These are phyloP conservation scores for Xylariaceae sp. DNA, from an alignment of 2,329 filamentous ascomycete genomes.

Conservation along the genomic window DNA sequence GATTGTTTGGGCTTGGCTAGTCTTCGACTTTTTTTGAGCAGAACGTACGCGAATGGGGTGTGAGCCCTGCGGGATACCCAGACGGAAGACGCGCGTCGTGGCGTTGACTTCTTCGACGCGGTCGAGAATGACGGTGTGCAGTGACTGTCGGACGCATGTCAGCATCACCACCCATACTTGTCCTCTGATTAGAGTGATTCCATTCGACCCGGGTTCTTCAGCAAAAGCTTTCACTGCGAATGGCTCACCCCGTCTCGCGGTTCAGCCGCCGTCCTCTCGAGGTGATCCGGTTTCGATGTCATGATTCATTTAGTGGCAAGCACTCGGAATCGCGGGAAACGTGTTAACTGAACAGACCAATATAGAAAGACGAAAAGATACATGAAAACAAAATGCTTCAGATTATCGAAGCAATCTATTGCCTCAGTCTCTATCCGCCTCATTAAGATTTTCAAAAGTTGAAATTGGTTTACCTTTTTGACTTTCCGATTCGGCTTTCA, in stretches of 20 bases:
- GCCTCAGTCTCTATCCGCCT: too few relatives aligned
- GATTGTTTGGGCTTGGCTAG: too few relatives aligned
- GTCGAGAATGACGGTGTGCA: slow-evolving; percentile 58
- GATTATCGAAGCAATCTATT: too few relatives aligned
- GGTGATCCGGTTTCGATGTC: slow-evolving; percentile 44
- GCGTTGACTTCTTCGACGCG: slow-evolving; percentile 61
- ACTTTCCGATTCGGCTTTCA: not conserved
- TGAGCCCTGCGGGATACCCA: slow-evolving; percentile 49
- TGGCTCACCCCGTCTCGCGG: slow-evolving; percentile 56
- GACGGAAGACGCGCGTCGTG: slow-evolving; percentile 60
- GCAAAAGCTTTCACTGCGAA: not conserved
- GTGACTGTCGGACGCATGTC: slow-evolving; percentile 31
- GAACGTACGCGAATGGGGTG: slow-evolving; percentile 42
- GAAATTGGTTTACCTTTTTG: not conserved
- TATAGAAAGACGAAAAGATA: not conserved
- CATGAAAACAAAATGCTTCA: too few relatives aligned
- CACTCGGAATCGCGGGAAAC: not conserved
- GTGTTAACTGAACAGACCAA: not conserved
- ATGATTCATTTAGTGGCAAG: slow-evolving; percentile 10
- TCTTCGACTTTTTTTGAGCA: not conserved
- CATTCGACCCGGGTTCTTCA: not conserved
- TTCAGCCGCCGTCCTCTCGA: slow-evolving; percentile 68
- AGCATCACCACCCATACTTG: not conserved
- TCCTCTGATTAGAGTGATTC: not conserved
- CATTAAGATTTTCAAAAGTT: too few relatives aligned